Percentiles rank a stretch among this genome's conserved stretches.
phyloP scores from a whole-genome alignment of 331 rosid genomes.

The Erythrophleum ivorense region DNA sequence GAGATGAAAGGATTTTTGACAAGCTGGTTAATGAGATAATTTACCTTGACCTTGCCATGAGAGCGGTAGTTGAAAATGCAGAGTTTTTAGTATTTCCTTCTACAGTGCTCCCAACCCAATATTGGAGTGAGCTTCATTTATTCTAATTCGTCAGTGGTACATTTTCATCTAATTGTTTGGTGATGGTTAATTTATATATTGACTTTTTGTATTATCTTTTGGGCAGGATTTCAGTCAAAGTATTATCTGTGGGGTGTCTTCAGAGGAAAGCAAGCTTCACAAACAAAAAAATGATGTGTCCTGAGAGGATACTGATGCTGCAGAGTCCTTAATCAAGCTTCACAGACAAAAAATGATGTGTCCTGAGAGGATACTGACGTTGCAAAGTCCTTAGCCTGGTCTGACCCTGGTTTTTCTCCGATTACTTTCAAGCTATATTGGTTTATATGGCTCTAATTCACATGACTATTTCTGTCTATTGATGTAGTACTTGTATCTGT shows the following conservation, averaged over 20 bases:
- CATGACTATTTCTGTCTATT: neutral
- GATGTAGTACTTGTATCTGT: neutral
- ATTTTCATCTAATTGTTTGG: constrained; percentile 2
- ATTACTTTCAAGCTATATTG: neutral
- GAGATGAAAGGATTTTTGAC: constrained; percentile 54
- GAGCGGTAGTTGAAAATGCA: constrained; percentile 50
- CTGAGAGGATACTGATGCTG: constrained; percentile 32
- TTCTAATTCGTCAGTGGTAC: constrained; percentile 6
- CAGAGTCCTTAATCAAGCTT: constrained; percentile 16
- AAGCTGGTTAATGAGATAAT: constrained; percentile 55
- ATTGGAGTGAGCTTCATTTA: constrained; percentile 56
- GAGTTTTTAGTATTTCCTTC: constrained; percentile 79
- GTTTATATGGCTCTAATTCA: neutral
- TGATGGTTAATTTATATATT: constrained; percentile 1
- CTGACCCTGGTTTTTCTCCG: neutral
- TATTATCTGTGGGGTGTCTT: constrained; percentile 82
- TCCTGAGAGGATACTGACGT: constrained; percentile 33
- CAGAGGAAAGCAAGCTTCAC: constrained; percentile 48
- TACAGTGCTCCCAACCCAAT: constrained; percentile 45
- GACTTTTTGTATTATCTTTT: constrained; percentile 24
- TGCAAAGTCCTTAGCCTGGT: neutral
- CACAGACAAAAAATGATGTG: constrained; percentile 15
- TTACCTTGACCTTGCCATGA: constrained; percentile 60
- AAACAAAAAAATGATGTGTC: constrained; percentile 19
- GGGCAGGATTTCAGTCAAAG: constrained; percentile 68